Conservation (phyloP, 768 basidiomycete genomes). For the Coprinopsis marcescibilis region DNA sequence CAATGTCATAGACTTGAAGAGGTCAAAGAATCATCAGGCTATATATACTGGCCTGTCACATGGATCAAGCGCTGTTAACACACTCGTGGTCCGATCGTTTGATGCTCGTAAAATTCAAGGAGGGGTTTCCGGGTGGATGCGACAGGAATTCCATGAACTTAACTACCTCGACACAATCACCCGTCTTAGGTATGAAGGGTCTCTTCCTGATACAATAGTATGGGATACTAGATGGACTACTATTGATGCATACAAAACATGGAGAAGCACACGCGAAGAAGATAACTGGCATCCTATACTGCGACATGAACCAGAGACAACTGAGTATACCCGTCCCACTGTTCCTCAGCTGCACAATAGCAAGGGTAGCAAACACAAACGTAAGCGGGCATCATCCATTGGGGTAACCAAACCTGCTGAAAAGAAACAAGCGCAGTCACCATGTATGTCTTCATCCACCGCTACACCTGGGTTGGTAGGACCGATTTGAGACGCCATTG, state of each 20-base stretch:
- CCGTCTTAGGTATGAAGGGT: conserved; percentile 16
- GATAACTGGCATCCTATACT: not conserved
- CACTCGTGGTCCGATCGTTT: conserved; percentile 11
- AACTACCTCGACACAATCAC: conserved; percentile 33
- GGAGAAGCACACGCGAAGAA: not conserved
- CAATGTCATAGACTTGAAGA: conserved; percentile 23
- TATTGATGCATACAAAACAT: not conserved
- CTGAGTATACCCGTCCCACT: not conserved
- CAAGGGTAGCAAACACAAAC: not conserved
- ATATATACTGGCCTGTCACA: conserved; percentile 27
- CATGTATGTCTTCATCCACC: not conserved
- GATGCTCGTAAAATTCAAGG: conserved; percentile 12
- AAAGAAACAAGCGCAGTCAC: not conserved
- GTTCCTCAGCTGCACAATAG: not conserved
- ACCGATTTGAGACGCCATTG: conserved; percentile 2
- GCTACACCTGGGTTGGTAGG: not conserved
- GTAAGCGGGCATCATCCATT: not conserved
- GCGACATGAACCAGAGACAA: not conserved
- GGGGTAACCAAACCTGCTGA: not conserved
- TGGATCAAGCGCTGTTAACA: conserved; percentile 17
- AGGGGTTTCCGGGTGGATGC: conserved; percentile 9
- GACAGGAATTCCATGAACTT: conserved; percentile 26
- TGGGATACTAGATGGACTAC: not conserved
- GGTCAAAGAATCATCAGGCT: conserved; percentile 19
- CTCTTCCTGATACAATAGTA: conserved; percentile 10